Evolutionary conservation across 805 yeast species (phyloP), one percentile per base, ranked within the genome.

Genomic region (Kregervanrija fluxuum): DNA sequence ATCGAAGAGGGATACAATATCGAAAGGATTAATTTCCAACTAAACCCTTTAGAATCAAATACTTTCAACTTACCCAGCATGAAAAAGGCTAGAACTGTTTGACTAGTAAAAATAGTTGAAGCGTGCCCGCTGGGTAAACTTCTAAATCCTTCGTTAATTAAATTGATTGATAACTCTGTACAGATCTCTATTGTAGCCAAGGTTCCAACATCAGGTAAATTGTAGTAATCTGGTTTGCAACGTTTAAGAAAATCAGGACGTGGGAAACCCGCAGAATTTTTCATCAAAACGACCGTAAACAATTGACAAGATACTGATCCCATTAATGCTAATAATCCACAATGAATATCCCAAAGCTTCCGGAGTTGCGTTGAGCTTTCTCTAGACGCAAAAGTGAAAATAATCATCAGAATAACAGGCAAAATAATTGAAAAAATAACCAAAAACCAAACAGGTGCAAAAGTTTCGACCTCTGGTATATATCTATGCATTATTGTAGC

Each of bases 81-180:
- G 49, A 67, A 62, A 16, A 70, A 57, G 16, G 64, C 54, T 30
- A 66, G 56, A 14, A 66, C 55, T 1, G 67, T 63, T 47, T 69
- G 64, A 1, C 80, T 71, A 1, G 79, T 66, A 52, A 76, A 76
- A 16, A 75, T 62, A 5, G 75, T 64, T 8, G 78, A 64, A 0
- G 81, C 67, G 54, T 77, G 82, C 1, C 80, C 82, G 40, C 79
- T 74, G 2, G 82, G 82, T 40, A 79, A 75, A 28, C 79, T 72
- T 50, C 79, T 66, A 54, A 75, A 73, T 1, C 82, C 82, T 53
- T 76, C 80, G 53, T 60, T 54, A 14, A 77, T 55, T 3, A 64
- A 45, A 12, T 48, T 52, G 3, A 55, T 16, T 41, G 72, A 54
- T 1, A 57, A 54, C 22, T 71, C 65, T 1, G 74, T 63, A 54